Conservation (phyloP, 108 stramenopile species). For the Cylindrotheca fusiformis region DNA sequence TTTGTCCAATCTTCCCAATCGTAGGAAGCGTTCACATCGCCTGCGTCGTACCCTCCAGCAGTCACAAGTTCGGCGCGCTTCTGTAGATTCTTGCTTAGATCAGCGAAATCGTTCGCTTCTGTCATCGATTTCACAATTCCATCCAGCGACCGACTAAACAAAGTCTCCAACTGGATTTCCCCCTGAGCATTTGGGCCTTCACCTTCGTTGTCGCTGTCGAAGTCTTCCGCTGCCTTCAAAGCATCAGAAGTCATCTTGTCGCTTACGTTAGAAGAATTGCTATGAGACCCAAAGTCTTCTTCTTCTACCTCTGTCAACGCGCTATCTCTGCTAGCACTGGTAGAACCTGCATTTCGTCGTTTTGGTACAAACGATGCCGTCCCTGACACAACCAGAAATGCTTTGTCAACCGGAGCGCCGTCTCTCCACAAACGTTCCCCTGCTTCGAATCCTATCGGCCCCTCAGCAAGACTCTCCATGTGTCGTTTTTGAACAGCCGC, state of each 20-base stretch:
- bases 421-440: constrained; percentile 79
- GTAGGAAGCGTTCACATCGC: constrained; percentile 16
- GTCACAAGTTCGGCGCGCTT: constrained; percentile 54
- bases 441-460: constrained; percentile 62
- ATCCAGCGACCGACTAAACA: constrained; percentile 31
- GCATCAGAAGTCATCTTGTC: constrained; percentile 40
- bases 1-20: constrained; percentile 1
- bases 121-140: constrained; percentile 21
- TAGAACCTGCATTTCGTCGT: constrained; percentile 59
- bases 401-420: constrained; percentile 76
- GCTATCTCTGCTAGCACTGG: constrained; percentile 10
- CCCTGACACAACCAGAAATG: constrained; percentile 77
- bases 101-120: constrained; percentile 52
- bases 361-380: constrained; percentile 77
- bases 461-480: constrained; percentile 78
- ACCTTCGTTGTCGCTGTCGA: constrained; percentile 33
- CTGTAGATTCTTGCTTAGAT: constrained; percentile 55
- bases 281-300: neutral
- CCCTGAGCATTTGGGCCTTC: constrained; percentile 14
- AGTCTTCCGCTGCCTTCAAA: constrained; percentile 45
- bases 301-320: neutral
- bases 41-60: neutral
- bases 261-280: neutral
- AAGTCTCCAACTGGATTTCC: constrained; percentile 32
- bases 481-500: constrained; percentile 86